A percentile compares a stretch with the other conserved stretches of the same genome.
Conservation (phyloP, 768 basidiomycete genomes). For the Tulasnella sp. region DNA sequence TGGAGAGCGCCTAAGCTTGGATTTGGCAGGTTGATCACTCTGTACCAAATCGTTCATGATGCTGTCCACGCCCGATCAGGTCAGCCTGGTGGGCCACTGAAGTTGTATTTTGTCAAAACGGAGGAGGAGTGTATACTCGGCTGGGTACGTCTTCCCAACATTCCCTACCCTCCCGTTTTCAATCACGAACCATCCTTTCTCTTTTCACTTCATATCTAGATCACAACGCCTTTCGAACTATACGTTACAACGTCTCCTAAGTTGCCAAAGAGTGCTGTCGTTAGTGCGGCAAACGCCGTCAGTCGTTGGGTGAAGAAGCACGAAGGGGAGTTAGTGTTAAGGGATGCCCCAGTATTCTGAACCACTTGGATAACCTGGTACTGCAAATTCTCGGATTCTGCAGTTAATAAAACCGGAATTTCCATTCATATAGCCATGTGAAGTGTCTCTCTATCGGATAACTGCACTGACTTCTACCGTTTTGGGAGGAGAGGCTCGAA, state of each 20-base stretch:
- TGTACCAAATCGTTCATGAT: conserved; percentile 85
- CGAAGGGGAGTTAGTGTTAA: conserved; percentile 71
- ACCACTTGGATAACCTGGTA: too few relatives aligned
- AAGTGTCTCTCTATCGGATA: too few relatives aligned
- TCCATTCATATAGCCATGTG: too few relatives aligned
- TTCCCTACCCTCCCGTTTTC: background rate
- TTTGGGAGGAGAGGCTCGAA: too few relatives aligned
- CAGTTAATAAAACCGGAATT: too few relatives aligned
- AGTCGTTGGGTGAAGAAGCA: conserved; percentile 88
- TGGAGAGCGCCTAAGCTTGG: background rate
- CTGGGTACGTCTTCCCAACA: conserved; percentile 68
- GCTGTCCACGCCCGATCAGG: conserved; percentile 85
- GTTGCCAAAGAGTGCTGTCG: conserved; percentile 78
- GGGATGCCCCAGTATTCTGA: conserved; percentile 84
- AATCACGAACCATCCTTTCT: background rate
- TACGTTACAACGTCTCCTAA: conserved; percentile 72
- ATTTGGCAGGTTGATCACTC: conserved; percentile 58
- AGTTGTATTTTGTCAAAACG: conserved; percentile 80
- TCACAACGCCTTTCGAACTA: conserved; percentile 88
- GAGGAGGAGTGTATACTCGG: conserved; percentile 85
- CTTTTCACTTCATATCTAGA: conserved; percentile 39
- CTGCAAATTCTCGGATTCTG: too few relatives aligned
- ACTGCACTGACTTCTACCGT: too few relatives aligned
- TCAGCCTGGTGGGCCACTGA: conserved; percentile 61
- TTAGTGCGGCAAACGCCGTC: conserved; percentile 83